A percentile compares a stretch with the other conserved stretches of the same genome.
phyloP scores from a whole-genome alignment of 75 land plant species.

The Isoetes taiwanensis region DNA sequence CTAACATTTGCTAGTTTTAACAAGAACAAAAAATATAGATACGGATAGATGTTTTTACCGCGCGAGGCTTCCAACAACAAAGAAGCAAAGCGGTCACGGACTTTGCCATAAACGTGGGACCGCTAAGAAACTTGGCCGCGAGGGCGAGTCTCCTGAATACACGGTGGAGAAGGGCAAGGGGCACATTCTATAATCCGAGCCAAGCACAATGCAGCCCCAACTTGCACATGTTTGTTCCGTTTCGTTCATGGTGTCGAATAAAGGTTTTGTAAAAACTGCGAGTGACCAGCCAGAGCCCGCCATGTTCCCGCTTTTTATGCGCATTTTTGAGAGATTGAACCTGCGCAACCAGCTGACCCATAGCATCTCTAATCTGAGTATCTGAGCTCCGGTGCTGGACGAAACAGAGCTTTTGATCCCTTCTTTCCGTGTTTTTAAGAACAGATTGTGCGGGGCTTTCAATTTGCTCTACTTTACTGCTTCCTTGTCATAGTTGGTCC shows the following conservation, averaged over 20 bases:
- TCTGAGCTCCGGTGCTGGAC: conserved; percentile 63
- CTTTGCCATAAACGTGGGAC: conserved; percentile 48
- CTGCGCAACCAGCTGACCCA: conserved; percentile 35
- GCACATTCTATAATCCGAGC: conserved; percentile 40
- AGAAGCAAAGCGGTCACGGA: conserved; percentile 59
- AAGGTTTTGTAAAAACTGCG: conserved; percentile 39
- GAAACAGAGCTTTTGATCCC: no score
- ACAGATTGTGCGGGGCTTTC: no score
- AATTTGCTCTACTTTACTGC: no score
- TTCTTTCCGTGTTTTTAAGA: no score
- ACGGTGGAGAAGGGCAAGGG: conserved; percentile 19
- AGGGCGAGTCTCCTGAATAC: conserved; percentile 39
- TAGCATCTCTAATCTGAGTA: conserved; percentile 45
- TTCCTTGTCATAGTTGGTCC: no score
- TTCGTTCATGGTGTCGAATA: conserved; percentile 69
- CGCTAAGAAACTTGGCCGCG: conserved; percentile 46
- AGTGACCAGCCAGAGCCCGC: conserved; percentile 22
- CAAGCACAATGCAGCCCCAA: conserved; percentile 56
- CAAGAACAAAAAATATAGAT: background rate
- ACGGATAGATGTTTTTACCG: conserved; percentile 27
- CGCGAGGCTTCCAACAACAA: conserved; percentile 49
- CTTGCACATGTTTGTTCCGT: conserved; percentile 50
- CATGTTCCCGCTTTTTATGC: conserved; percentile 6
- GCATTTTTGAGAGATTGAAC: background rate
- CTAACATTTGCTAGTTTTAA: no score